Conservation (phyloP, 345 rosid species). For the Zanthoxylum bungeanum region DNA sequence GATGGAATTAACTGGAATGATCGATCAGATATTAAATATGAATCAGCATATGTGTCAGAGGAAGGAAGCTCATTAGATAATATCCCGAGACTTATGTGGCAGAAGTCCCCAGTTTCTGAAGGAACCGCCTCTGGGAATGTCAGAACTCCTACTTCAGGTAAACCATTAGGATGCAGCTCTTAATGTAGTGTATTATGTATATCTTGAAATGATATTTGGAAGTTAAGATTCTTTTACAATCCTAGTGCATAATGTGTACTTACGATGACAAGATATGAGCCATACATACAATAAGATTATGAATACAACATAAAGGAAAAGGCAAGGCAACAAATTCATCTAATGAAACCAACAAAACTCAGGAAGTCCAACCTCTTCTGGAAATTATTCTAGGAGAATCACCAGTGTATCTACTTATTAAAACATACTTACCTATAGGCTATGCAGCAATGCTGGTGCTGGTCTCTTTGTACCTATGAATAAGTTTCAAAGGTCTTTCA, state of each 20-base stretch:
- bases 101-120: slow-evolving; percentile 69
- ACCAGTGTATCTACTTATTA: not conserved
- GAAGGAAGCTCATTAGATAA: slow-evolving; percentile 65
- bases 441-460: not conserved
- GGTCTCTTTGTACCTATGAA: not conserved
- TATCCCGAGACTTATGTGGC: slow-evolving; percentile 48
- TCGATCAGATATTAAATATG: slow-evolving; percentile 56
- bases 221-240: not conserved
- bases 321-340: not conserved
- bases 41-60: slow-evolving; percentile 58
- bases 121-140: slow-evolving; percentile 22
- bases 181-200: not conserved
- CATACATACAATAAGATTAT: not conserved
- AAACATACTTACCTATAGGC: not conserved
- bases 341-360: too few species aligned
- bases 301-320: not conserved
- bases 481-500: not conserved
- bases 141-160: slow-evolving; percentile 75
- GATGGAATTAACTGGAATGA: slow-evolving; percentile 53
- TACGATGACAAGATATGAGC: not conserved
- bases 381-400: not conserved
- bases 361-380: not conserved
- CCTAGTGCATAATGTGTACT: too few species aligned
- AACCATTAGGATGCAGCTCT: slow-evolving; percentile 6
- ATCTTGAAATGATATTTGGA: not conserved